These are phyloP conservation scores for Fusarium drepaniforme DNA, from an alignment of 2,329 filamentous ascomycete genomes.

Conservation along the genomic window DNA sequence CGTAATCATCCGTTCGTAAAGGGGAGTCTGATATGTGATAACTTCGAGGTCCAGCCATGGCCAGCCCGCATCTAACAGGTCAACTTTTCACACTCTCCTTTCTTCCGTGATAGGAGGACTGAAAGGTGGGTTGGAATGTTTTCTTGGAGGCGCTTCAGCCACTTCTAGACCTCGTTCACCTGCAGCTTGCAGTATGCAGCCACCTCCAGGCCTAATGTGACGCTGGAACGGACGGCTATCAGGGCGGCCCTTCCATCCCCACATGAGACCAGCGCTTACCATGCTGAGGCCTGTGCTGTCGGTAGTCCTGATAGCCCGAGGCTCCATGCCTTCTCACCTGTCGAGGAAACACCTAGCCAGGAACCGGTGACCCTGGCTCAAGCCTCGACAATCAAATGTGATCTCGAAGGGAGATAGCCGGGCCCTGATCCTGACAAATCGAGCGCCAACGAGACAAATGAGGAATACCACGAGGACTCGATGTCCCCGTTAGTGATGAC, in stretches of 20 bases:
- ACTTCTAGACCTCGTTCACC: not conserved
- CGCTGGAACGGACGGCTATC: not conserved
- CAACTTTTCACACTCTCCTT: not conserved
- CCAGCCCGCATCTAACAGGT: not conserved
- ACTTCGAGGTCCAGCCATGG: not conserved
- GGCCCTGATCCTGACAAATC: not conserved
- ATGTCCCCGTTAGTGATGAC: not conserved
- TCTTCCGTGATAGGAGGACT: not conserved
- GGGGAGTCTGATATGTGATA: not conserved
- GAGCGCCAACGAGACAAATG: not conserved
- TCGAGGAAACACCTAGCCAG: not conserved
- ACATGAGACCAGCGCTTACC: not conserved
- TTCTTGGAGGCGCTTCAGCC: not conserved
- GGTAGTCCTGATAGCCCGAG: not conserved
- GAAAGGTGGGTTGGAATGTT: not conserved
- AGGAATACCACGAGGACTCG: not conserved
- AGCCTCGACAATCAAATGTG: slow-evolving; percentile 1
- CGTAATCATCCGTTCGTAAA: not conserved
- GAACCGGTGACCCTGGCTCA: not conserved
- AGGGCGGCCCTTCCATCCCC: not conserved
- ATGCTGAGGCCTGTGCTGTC: slow-evolving; percentile 1
- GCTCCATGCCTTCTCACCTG: not conserved
- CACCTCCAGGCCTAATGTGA: not conserved
- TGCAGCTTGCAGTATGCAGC: slow-evolving; percentile 3
- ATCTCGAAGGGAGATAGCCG: not conserved